phyloP scores from a whole-genome alignment of 495 filamentous ascomycete genomes.

The Trichoderma reesei region DNA sequence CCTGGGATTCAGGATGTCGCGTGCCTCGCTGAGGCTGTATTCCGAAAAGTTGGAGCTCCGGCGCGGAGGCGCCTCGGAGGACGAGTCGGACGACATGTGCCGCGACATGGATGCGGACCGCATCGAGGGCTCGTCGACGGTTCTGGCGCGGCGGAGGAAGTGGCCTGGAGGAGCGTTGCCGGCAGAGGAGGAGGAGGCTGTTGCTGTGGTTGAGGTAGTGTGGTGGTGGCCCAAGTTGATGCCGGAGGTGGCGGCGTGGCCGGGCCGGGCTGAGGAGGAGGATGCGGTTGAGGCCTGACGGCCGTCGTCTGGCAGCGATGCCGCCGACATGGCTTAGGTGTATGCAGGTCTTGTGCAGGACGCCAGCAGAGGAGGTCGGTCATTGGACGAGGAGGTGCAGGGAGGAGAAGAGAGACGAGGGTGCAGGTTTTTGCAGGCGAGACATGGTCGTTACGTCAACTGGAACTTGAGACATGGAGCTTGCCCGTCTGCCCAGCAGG shows the following conservation, averaged over 20 bases:
- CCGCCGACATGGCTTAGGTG: background rate
- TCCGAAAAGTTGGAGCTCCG: conserved; percentile 72
- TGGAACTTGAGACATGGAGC: background rate
- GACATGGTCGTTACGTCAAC: background rate
- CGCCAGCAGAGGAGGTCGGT: background rate
- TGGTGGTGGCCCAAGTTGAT: background rate
- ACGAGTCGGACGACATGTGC: conserved; percentile 14
- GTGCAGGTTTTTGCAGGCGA: background rate
- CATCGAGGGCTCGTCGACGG: conserved; percentile 23
- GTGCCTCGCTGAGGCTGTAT: conserved; percentile 54
- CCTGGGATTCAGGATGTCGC: conserved; percentile 60
- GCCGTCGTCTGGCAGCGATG: background rate
- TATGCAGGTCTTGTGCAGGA: background rate
- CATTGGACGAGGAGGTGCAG: background rate
- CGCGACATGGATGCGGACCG: conserved; percentile 16
- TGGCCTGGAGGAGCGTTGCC: conserved; percentile 17
- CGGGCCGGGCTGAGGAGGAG: background rate
- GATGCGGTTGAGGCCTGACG: background rate
- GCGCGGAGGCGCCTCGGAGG: conserved; percentile 33
- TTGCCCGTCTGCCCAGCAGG: background rate
- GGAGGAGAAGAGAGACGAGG: background rate
- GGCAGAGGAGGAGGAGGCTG: too few species aligned
- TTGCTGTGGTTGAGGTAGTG: too few species aligned
- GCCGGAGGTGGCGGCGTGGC: background rate
- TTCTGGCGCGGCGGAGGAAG: conserved; percentile 18